Evolutionary conservation across 2,329 filamentous ascomycete species (phyloP).

Genomic region (Fusarium cicatricum): DNA sequence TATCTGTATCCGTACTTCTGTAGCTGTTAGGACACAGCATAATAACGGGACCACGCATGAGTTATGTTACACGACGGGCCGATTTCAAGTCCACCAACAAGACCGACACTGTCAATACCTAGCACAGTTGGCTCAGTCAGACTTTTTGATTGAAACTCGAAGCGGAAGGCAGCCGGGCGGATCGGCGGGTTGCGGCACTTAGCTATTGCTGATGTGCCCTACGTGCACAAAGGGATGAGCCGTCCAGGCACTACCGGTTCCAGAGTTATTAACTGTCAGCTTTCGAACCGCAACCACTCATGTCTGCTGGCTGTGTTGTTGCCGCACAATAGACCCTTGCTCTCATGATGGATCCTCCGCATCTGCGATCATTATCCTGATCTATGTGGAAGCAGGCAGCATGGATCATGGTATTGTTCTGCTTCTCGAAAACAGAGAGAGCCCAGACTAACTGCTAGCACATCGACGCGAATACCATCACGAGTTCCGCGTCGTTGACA

Average conservation of each 20-base stretch:
- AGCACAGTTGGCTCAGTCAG: no score
- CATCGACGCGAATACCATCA: neutral
- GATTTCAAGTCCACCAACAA: neutral
- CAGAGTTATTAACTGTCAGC: neutral
- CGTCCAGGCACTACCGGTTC: neutral
- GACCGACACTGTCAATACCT: neutral
- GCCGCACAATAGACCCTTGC: slow-evolving; percentile 8
- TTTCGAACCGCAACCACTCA: neutral
- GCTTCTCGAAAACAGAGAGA: slow-evolving; percentile 11
- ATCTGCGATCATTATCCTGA: slow-evolving; percentile 9
- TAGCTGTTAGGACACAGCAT: neutral
- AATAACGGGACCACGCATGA: neutral
- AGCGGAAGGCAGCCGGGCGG: slow-evolving; percentile 9
- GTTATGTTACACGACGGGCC: neutral
- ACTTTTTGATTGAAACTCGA: neutral
- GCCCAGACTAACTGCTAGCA: neutral
- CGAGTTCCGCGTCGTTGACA: no score
- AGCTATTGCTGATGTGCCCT: neutral
- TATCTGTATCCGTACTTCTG: no score
- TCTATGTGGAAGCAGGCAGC: slow-evolving; percentile 8
- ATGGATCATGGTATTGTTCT: slow-evolving; percentile 2
- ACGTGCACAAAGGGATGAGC: slow-evolving; percentile 1
- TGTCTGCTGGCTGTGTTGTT: neutral
- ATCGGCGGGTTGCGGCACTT: slow-evolving; percentile 10
- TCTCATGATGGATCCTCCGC: neutral